phyloP scores from a whole-genome alignment of 2,329 filamentous ascomycete genomes.

The Colletotrichum paranaense region DNA sequence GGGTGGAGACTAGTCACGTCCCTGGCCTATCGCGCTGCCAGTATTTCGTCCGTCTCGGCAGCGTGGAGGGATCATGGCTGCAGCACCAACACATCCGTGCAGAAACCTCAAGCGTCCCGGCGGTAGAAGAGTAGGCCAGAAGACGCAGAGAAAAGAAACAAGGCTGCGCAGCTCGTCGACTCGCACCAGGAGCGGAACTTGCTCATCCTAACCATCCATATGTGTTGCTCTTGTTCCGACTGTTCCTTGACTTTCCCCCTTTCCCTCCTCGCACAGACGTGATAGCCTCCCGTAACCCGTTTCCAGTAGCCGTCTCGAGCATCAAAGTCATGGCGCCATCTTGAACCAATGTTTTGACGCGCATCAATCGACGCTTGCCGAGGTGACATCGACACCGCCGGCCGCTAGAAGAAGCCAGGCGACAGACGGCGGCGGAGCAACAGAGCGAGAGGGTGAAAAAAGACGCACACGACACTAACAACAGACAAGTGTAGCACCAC shows the following conservation, averaged over 20 bases:
- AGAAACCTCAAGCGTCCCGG: conserved; percentile 35
- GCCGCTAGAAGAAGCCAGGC: neutral
- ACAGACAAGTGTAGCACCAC: neutral
- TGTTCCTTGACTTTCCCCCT: neutral
- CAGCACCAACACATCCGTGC: conserved; percentile 58
- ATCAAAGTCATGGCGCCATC: conserved; percentile 30
- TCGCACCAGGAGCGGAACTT: conserved; percentile 25
- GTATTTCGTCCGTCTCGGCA: conserved; percentile 45
- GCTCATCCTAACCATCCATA: conserved; percentile 16
- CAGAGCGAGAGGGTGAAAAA: neutral
- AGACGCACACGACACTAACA: neutral
- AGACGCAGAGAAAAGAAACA: conserved; percentile 26
- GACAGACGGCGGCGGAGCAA: neutral
- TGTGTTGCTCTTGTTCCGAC: neutral
- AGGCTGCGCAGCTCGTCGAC: conserved; percentile 15
- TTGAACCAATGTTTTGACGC: conserved; percentile 8
- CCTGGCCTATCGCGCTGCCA: conserved; percentile 56
- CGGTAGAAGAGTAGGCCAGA: conserved; percentile 3
- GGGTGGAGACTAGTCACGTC: conserved; percentile 49
- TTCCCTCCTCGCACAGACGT: conserved; percentile 1
- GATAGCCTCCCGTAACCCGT: conserved; percentile 3
- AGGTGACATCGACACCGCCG: neutral
- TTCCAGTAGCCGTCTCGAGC: conserved; percentile 26
- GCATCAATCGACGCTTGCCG: conserved; percentile 14
- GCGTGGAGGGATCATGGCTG: conserved; percentile 54